Evolutionary conservation across 345 rosid genomes (phyloP).

Genomic region (Pistacia atlantica): DNA sequence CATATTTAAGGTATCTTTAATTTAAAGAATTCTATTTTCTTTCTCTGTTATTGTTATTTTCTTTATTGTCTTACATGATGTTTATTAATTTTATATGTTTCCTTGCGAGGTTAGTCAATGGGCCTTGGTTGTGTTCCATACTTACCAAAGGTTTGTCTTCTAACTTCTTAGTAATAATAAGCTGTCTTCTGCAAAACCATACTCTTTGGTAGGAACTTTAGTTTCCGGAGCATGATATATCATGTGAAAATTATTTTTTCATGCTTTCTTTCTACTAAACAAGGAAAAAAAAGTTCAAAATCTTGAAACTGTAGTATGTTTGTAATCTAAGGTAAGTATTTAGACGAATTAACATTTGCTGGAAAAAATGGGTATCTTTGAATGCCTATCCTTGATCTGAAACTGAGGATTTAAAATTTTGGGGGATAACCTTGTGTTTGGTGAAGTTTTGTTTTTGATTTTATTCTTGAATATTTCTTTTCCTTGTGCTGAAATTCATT

Average conservation of each 20-base stretch:
- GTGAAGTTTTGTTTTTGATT: not conserved
- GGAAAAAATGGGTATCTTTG: not conserved
- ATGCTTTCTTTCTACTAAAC: not conserved
- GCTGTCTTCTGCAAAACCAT: not conserved
- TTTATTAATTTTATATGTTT: constrained; percentile 18
- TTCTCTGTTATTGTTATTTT: not conserved
- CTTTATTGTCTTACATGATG: constrained; percentile 10
- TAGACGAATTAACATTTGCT: no score
- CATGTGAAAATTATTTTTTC: not conserved
- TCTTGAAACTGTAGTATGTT: not conserved
- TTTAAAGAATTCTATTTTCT: constrained; percentile 6
- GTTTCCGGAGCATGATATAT: not conserved
- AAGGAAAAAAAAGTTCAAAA: not conserved
- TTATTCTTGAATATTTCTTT: not conserved
- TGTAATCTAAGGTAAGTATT: no score
- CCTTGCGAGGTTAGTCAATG: constrained; percentile 87
- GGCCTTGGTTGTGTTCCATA: constrained; percentile 97
- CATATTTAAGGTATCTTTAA: constrained; percentile 78
- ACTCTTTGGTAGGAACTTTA: not conserved
- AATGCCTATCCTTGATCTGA: not conserved
- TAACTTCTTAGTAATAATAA: constrained; percentile 18
- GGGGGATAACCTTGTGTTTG: not conserved
- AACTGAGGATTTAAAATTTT: not conserved
- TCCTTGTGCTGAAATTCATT: constrained; percentile 4
- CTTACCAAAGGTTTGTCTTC: constrained; percentile 82